These are phyloP conservation scores for Trichoderma afroharzianum DNA, from an alignment of 2,329 filamentous ascomycete genomes.

Conservation along the genomic window DNA sequence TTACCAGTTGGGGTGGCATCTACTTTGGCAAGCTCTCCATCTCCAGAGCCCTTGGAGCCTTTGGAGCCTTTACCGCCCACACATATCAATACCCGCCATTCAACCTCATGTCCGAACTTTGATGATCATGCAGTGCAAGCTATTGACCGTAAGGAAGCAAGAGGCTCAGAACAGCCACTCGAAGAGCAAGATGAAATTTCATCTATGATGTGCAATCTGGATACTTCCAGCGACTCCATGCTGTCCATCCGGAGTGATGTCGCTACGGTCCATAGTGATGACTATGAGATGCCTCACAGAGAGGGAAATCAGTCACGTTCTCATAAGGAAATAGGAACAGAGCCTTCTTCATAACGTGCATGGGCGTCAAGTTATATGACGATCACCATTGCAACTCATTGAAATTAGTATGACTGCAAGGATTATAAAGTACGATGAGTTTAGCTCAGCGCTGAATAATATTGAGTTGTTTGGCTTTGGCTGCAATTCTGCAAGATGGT, in stretches of 20 bases:
- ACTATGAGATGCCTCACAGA: constrained; percentile 26
- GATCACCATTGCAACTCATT: background rate
- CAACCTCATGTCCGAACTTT: background rate
- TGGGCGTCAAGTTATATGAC: background rate
- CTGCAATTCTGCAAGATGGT: background rate
- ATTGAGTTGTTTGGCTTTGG: background rate
- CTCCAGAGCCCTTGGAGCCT: constrained; percentile 21
- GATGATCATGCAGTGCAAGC: background rate
- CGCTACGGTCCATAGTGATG: constrained; percentile 38
- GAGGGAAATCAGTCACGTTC: background rate
- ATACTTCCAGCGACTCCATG: constrained; percentile 4
- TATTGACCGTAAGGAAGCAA: background rate
- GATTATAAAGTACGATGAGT: background rate
- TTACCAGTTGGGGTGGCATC: constrained; percentile 34
- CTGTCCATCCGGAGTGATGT: constrained; percentile 28
- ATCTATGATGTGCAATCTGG: background rate
- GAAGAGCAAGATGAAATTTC: background rate
- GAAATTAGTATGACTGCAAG: background rate
- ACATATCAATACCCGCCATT: background rate
- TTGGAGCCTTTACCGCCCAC: constrained; percentile 19
- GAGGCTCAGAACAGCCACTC: background rate
- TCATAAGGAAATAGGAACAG: background rate
- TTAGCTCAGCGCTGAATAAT: background rate
- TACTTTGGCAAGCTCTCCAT: constrained; percentile 32
- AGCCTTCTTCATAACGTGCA: background rate